These are phyloP conservation scores for Psidium friedrichsthalianum DNA, from an alignment of 345 rosid genomes.

Conservation along the genomic window DNA sequence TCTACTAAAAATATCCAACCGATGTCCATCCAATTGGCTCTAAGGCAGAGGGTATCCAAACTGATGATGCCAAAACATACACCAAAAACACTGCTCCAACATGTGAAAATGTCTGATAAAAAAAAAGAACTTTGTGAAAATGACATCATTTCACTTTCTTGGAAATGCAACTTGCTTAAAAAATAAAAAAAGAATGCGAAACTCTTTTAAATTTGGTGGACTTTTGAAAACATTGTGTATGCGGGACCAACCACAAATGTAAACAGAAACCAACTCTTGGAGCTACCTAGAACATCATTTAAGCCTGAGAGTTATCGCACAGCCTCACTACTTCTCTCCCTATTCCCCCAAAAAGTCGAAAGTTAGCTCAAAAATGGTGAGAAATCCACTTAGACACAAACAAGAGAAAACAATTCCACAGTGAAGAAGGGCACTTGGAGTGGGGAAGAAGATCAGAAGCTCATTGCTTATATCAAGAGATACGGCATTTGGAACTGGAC, in stretches of 20 bases:
- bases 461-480: background rate
- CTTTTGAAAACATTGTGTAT: background rate
- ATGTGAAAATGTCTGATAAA: too few species aligned
- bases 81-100: background rate
- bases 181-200: background rate
- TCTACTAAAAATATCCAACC: background rate
- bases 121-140: background rate
- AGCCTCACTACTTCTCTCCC: background rate
- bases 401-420: background rate
- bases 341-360: background rate
- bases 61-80: background rate
- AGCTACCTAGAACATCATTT: background rate
- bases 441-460: slow-evolving; percentile 4
- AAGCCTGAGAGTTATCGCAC: background rate
- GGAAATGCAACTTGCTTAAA: background rate
- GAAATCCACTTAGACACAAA: background rate
- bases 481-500: slow-evolving; percentile 9
- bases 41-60: background rate
- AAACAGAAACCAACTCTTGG: background rate
- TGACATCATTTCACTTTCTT: background rate
- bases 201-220: background rate
- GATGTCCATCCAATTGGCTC: background rate
- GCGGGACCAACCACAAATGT: background rate
- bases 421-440: slow-evolving; percentile 4
- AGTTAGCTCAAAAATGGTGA: background rate